Evolutionary conservation across 768 basidiomycete genomes (phyloP).

Genomic region (Auricularia heimuer): DNA sequence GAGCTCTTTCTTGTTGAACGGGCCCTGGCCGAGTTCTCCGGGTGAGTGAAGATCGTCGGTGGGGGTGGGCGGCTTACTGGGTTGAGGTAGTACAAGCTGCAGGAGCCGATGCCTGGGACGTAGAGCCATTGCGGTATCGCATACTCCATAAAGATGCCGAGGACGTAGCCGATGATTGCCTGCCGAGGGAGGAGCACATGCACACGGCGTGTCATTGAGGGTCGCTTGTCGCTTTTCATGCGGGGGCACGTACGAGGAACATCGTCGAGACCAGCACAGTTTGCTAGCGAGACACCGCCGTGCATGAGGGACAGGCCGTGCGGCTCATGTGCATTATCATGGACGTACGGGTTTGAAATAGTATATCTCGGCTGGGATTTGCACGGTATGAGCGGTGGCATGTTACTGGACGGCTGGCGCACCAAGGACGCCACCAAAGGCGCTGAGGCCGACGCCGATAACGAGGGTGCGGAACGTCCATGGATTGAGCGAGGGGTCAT

Average conservation of each 20-base stretch:
- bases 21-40: conserved; percentile 16
- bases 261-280: conserved; percentile 40
- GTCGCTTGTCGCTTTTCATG: neutral
- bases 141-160: conserved; percentile 38
- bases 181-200: neutral
- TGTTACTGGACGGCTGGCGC: conserved; percentile 19
- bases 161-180: conserved; percentile 38
- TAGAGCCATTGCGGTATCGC: conserved; percentile 36
- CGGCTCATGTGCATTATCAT: neutral
- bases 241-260: conserved; percentile 26
- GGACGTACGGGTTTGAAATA: conserved; percentile 46
- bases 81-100: conserved; percentile 31
- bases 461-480: conserved; percentile 51
- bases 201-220: neutral
- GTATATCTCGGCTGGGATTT: conserved; percentile 43
- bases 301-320: neutral
- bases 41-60: conserved; percentile 1
- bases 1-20: conserved; percentile 53
- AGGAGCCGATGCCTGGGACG: conserved; percentile 18
- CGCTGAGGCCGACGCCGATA: conserved; percentile 42
- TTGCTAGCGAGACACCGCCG: conserved; percentile 27
- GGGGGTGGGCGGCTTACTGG: conserved; percentile 27
- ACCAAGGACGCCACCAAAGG: conserved; percentile 40
- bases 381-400: conserved; percentile 6
- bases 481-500: conserved; percentile 35